Evolutionary conservation across 805 yeast genomes (phyloP).

Genomic region (Zygoascus biomembranicola): DNA sequence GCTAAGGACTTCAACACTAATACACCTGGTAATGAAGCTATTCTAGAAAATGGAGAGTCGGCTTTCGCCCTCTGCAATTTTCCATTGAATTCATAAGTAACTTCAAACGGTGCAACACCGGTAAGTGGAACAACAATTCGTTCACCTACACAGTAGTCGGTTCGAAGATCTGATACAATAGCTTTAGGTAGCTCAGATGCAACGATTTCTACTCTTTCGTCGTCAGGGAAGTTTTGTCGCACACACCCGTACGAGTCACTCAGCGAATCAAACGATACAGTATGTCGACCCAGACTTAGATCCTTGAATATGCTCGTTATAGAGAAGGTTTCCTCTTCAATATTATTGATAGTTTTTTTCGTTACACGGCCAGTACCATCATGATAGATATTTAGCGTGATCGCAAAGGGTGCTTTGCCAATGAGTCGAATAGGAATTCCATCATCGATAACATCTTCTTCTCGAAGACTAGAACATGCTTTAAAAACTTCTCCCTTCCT

Average conservation of each 20-base stretch:
- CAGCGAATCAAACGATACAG: conserved; percentile 48
- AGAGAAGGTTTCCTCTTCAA: conserved; percentile 33
- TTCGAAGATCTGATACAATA: conserved; percentile 32
- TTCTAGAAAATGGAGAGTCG: conserved; percentile 47
- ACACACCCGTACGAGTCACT: conserved; percentile 66
- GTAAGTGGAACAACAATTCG: conserved; percentile 65
- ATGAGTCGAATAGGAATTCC: conserved; percentile 47
- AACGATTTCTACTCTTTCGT: conserved; percentile 44
- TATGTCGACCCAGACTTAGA: conserved; percentile 63
- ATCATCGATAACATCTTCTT: conserved; percentile 33
- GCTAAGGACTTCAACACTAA: conserved; percentile 57
- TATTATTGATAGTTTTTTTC: conserved; percentile 35
- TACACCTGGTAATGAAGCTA: conserved; percentile 78
- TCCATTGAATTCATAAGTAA: conserved; percentile 67
- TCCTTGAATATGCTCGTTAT: conserved; percentile 40
- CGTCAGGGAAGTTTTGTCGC: conserved; percentile 35
- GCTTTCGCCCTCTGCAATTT: conserved; percentile 47
- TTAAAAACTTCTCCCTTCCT: conserved; percentile 41
- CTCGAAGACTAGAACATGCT: conserved; percentile 34
- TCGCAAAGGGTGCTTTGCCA: conserved; percentile 56
- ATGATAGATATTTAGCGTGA: conserved; percentile 52
- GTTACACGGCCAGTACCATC: conserved; percentile 50
- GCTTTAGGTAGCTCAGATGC: conserved; percentile 76
- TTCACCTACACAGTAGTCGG: conserved; percentile 86
- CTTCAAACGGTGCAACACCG: conserved; percentile 73